These are phyloP conservation scores for Kwoniella heveanensis DNA, from an alignment of 768 basidiomycete species.

Conservation along the genomic window DNA sequence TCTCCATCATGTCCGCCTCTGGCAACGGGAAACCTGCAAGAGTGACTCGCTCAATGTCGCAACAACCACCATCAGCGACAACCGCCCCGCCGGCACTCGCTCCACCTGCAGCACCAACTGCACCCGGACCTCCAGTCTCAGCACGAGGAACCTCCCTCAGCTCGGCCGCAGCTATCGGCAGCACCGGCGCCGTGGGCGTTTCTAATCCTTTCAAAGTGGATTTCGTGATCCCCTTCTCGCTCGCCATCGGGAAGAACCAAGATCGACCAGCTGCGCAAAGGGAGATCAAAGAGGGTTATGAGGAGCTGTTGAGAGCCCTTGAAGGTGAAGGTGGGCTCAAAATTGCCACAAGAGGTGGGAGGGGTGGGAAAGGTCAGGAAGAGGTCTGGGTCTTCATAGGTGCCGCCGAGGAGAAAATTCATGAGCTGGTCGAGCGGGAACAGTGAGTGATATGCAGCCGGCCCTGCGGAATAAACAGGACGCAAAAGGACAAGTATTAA, in stretches of 20 bases:
- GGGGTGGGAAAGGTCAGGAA: conserved; percentile 38
- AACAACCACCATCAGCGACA: conserved; percentile 21
- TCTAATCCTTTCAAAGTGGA: conserved; percentile 50
- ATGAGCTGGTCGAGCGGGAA: conserved; percentile 71
- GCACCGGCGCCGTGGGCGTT: conserved; percentile 3
- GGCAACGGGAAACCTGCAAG: conserved; percentile 23
- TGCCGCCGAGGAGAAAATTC: conserved; percentile 67
- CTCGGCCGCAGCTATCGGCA: not conserved
- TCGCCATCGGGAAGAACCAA: conserved; percentile 23
- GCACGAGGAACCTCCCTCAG: conserved; percentile 23
- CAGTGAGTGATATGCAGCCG: conserved; percentile 66
- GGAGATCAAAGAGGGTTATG: conserved; percentile 47
- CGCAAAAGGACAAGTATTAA: too few species aligned
- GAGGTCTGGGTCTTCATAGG: conserved; percentile 67
- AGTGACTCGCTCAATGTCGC: conserved; percentile 42
- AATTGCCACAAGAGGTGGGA: conserved; percentile 39
- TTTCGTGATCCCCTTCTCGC: conserved; percentile 47
- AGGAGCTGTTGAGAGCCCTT: conserved; percentile 38
- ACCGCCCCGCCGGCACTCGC: conserved; percentile 10
- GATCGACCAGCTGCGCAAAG: conserved; percentile 30
- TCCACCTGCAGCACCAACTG: conserved; percentile 21
- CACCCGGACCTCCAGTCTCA: conserved; percentile 45
- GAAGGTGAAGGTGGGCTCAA: conserved; percentile 48
- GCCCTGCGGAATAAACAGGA: too few species aligned
- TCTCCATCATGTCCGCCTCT: not conserved